phyloP scores from a whole-genome alignment of 2,329 filamentous ascomycete species.

The Podosphaera fusca region DNA sequence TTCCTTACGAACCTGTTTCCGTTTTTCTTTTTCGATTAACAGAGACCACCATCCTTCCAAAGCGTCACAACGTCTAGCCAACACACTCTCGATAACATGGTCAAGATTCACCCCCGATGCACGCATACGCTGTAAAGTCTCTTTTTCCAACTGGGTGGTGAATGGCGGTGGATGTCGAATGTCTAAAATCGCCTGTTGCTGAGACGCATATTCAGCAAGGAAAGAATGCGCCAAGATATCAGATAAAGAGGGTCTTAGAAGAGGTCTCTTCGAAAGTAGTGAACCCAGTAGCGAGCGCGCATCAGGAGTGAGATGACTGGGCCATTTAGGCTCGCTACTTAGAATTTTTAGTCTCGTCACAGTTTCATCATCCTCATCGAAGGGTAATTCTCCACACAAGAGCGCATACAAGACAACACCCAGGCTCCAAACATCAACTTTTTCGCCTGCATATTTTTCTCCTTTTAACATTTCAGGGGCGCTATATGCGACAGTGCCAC shows the following conservation, averaged over 20 bases:
- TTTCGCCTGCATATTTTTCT: constrained; percentile 93
- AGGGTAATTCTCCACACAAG: constrained; percentile 68
- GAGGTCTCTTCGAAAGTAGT: constrained; percentile 74
- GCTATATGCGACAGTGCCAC: constrained; percentile 91
- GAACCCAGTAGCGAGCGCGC: constrained; percentile 54
- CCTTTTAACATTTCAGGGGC: constrained; percentile 97
- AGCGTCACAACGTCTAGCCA: constrained; percentile 71
- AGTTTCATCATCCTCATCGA: constrained; percentile 86
- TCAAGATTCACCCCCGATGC: constrained; percentile 88
- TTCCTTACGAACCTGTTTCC: constrained; percentile 61
- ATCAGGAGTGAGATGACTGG: constrained; percentile 54
- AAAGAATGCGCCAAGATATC: constrained; percentile 81
- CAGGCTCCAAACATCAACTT: constrained; percentile 89
- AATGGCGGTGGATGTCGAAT: constrained; percentile 63
- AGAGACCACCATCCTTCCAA: constrained; percentile 93
- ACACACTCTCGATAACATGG: constrained; percentile 77
- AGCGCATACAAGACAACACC: constrained; percentile 69
- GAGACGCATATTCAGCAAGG: constrained; percentile 61
- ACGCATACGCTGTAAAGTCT: constrained; percentile 77
- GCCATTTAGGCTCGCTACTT: constrained; percentile 64
- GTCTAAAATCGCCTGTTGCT: constrained; percentile 76
- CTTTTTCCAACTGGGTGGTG: constrained; percentile 66
- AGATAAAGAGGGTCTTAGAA: constrained; percentile 56
- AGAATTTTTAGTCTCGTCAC: constrained; percentile 70
- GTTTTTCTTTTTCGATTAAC: constrained; percentile 78